Base-by-base conservation (phyloP, 441 rosid species). In the Adansonia grandidieri region DNA sequence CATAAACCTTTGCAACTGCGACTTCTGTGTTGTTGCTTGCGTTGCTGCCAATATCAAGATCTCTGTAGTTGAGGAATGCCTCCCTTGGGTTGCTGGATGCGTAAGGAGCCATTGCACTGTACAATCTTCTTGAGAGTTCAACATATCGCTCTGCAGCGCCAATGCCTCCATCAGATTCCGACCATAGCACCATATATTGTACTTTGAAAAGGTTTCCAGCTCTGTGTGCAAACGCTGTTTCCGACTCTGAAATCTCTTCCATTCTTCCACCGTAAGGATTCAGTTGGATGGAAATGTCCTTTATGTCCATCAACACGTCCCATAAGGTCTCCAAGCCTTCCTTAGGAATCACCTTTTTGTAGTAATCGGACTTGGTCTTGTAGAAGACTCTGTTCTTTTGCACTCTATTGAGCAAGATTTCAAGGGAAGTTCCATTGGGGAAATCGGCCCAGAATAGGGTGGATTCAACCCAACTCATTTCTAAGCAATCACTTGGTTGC, bases 261-360 rank as follows among this genome's bases (percentile, higher is more conserved):
- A 86, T 86, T 66, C 42, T 84, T 0, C 90, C 90, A n/a, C 88
- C 88, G 64, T 85, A 87, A 0, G 90, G 86, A 51, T 84, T 85
- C 79, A 84, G 81, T 9, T 78, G 85, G 81, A 87, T 73, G 2
- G 57, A 6, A 71, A 74, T 28, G 9, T 45, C 1, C 40, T 50
- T 88, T 14, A 77, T 67, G 11, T 80, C 78, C 19, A 85, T 84
- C 87, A 85, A 66, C 1, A 71, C 71, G 71, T 85, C 54, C 74
- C 85, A 85, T n/a, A 87, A 78, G 24, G 37, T 44, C 0, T 71
- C 71, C 1, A 87, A 76, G 5, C 84, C 82, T 2, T 74, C 24
- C 77, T 77, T 84, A 0, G 90, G 81, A 51, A 87, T 85, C 1
- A 84, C 79, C 1, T 80, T 54, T 56, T 79, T 79, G 4, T 82